phyloP scores from a whole-genome alignment of 441 rosid species.

The Biscutella auriculata region DNA sequence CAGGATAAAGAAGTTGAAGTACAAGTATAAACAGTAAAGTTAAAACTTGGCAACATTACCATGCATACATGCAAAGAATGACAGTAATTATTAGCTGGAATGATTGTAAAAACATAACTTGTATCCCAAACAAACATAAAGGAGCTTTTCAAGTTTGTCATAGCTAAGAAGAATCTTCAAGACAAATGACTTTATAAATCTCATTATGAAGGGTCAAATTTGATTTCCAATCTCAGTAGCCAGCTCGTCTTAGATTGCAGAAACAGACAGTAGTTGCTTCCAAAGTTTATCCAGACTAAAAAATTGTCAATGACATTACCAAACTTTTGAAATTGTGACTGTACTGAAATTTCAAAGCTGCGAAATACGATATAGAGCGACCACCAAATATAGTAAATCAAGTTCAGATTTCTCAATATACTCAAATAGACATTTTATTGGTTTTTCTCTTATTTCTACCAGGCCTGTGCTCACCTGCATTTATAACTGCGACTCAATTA shows the following conservation, averaged over 20 bases:
- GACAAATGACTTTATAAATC: slow-evolving; percentile 5
- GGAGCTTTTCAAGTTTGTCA: slow-evolving; percentile 1
- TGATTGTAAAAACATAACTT: neutral
- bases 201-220: slow-evolving; percentile 6
- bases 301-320: neutral
- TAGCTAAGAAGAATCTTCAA: slow-evolving; percentile 1
- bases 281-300: neutral
- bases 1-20: slow-evolving; percentile 1
- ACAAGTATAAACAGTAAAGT: neutral
- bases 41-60: neutral
- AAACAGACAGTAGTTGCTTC: neutral
- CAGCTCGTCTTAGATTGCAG: neutral
- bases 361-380: neutral
- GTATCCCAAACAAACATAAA: neutral
- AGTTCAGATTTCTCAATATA: neutral
- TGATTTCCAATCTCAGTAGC: neutral
- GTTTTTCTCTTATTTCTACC: neutral
- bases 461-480: neutral
- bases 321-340: neutral
- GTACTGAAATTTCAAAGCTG: neutral
- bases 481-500: neutral
- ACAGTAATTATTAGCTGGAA: neutral
- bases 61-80: neutral
- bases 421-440: neutral
- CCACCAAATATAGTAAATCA: slow-evolving; percentile 3